These are phyloP conservation scores for Pleurotus tuoliensis DNA, from an alignment of 768 basidiomycete species.

Conservation along the genomic window DNA sequence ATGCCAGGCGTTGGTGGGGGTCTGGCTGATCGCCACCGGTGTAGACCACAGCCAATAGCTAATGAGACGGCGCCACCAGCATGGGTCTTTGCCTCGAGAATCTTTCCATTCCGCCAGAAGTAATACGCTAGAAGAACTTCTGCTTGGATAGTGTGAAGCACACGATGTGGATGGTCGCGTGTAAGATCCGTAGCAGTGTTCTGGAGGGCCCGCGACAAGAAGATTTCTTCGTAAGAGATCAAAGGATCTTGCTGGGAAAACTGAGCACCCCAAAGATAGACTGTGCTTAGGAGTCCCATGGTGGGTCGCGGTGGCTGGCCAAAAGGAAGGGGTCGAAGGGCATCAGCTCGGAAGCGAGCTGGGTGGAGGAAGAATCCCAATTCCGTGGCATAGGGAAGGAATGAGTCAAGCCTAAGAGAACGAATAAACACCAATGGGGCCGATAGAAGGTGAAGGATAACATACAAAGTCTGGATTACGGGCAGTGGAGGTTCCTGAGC, in stretches of 20 bases:
- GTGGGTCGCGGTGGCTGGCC: conserved; percentile 44
- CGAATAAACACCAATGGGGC: conserved; percentile 4
- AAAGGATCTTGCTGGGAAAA: conserved; percentile 39
- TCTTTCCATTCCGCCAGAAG: conserved; percentile 55
- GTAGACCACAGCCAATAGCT: conserved; percentile 42
- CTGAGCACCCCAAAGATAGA: conserved; percentile 52
- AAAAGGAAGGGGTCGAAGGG: conserved; percentile 45
- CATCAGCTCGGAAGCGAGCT: conserved; percentile 42
- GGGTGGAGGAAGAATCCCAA: conserved; percentile 65
- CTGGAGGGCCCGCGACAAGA: conserved; percentile 47
- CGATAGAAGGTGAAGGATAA: conserved; percentile 10
- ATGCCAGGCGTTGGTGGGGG: conserved; percentile 31
- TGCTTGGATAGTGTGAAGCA: conserved; percentile 55
- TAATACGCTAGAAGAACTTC: conserved; percentile 65
- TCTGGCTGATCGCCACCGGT: conserved; percentile 39
- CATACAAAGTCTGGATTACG: conserved; percentile 35
- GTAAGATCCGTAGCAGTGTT: conserved; percentile 43
- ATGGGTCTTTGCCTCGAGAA: conserved; percentile 59
- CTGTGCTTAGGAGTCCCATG: conserved; percentile 43
- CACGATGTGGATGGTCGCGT: conserved; percentile 42
- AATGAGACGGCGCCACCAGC: conserved; percentile 50
- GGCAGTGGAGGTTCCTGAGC: conserved; percentile 35
- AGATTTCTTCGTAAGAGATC: conserved; percentile 37
- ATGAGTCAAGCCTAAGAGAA: conserved; percentile 45
- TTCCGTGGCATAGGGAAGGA: conserved; percentile 53